Conservation (phyloP, 176 grass and related monocot genomes). For the Bolboschoenus planiculmis region DNA sequence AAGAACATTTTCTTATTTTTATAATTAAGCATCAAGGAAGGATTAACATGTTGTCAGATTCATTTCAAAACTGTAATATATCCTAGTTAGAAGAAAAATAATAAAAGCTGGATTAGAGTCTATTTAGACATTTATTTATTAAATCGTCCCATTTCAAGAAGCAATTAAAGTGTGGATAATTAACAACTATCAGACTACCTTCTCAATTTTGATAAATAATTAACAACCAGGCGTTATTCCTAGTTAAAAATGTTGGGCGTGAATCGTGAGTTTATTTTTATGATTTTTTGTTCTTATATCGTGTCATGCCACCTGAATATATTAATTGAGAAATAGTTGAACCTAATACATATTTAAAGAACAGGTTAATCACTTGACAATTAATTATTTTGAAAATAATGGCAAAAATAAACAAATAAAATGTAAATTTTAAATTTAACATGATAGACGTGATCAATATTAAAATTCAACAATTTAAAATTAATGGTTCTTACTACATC, state of each 20-base stretch:
- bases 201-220: neutral
- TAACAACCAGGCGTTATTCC: neutral
- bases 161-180: neutral
- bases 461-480: neutral
- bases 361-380: neutral
- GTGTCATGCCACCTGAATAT: neutral
- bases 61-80: neutral
- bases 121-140: neutral
- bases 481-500: too few species aligned
- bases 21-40: neutral
- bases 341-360: neutral
- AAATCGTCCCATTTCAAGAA: neutral
- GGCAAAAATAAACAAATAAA: neutral
- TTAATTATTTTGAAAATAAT: neutral
- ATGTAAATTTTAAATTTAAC: neutral
- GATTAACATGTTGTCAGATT: neutral
- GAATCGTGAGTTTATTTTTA: neutral
- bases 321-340: neutral
- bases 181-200: neutral
- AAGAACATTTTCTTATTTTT: neutral
- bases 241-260: neutral
- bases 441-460: neutral
- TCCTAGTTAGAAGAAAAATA: neutral
- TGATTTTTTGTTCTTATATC: neutral
- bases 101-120: neutral